These are phyloP conservation scores for Ploettnerulaceae sp. DNA, from an alignment of 2,329 filamentous ascomycete genomes.

Conservation along the genomic window DNA sequence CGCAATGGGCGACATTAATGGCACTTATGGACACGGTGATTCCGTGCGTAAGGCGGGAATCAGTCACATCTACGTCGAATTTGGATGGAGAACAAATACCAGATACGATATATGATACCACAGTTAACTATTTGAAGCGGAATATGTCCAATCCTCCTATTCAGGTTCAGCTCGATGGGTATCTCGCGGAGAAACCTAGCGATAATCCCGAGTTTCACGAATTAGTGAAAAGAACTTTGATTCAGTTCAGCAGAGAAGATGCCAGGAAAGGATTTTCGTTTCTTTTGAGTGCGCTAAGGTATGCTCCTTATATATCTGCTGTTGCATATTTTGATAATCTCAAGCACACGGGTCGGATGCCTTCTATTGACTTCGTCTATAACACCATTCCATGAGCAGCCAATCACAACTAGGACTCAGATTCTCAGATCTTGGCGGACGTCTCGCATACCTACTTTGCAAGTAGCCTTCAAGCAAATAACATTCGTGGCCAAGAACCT, in stretches of 20 bases:
- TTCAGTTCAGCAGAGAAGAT: slow-evolving; percentile 27
- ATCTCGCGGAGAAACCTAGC: slow-evolving; percentile 48
- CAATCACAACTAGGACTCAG: slow-evolving; percentile 53
- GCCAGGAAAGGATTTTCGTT: slow-evolving; percentile 25
- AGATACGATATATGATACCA: slow-evolving; percentile 45
- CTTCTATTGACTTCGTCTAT: slow-evolving; percentile 64
- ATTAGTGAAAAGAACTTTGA: slow-evolving; percentile 42
- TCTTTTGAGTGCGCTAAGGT: slow-evolving; percentile 31
- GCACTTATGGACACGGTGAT: slow-evolving; percentile 55
- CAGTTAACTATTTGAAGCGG: slow-evolving; percentile 38
- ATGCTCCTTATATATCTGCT: slow-evolving; percentile 20
- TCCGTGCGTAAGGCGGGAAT: slow-evolving; percentile 49
- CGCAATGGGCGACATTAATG: slow-evolving; percentile 51
- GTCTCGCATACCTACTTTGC: slow-evolving; percentile 51
- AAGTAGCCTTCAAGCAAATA: slow-evolving; percentile 51
- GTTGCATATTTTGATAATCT: neutral
- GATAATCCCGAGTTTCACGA: slow-evolving; percentile 49
- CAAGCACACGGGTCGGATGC: slow-evolving; percentile 57
- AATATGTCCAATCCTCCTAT: slow-evolving; percentile 38
- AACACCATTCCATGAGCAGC: slow-evolving; percentile 57
- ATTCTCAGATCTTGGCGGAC: slow-evolving; percentile 60
- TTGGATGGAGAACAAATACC: slow-evolving; percentile 35
- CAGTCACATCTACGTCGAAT: neutral
- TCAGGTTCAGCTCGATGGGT: slow-evolving; percentile 44
- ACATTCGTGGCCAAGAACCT: slow-evolving; percentile 45